Conservation (phyloP, 2,329 filamentous ascomycete genomes). For the Diaporthe helianthi region DNA sequence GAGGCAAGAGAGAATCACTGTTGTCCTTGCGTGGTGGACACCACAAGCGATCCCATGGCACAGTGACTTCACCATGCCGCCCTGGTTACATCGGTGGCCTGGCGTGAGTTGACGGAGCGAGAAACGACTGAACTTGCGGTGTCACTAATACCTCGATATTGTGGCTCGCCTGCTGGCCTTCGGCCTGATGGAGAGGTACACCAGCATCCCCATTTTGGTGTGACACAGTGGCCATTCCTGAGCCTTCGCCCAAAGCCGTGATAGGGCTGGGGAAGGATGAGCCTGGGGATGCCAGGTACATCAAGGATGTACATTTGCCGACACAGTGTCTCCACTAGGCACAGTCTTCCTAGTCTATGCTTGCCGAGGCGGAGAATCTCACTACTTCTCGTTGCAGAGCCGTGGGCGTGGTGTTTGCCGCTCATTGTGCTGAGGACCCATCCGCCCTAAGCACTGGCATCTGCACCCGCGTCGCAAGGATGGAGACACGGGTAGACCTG, state of each 20-base stretch:
- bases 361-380: constrained; percentile 4
- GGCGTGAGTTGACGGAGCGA: constrained; percentile 2
- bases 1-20: constrained; percentile 8
- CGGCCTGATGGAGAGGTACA: constrained; percentile 13
- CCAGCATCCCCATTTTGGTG: constrained; percentile 25
- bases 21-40: constrained; percentile 13
- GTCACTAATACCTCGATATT: constrained; percentile 25
- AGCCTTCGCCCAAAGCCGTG: neutral
- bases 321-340: neutral
- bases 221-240: constrained; percentile 12
- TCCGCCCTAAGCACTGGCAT: neutral
- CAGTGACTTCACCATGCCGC: constrained; percentile 17
- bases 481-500: neutral
- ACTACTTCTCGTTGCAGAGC: neutral
- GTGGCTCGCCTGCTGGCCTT: neutral
- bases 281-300: neutral
- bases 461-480: neutral
- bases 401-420: constrained; percentile 1
- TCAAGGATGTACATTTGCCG: constrained; percentile 3
- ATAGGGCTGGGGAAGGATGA: constrained; percentile 17
- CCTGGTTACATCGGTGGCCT: constrained; percentile 31
- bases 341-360: neutral
- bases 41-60: constrained; percentile 7
- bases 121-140: neutral
- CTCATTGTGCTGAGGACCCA: neutral